Evolutionary conservation across 768 basidiomycete genomes (phyloP).

Genomic region (Exsudoporus frostii): DNA sequence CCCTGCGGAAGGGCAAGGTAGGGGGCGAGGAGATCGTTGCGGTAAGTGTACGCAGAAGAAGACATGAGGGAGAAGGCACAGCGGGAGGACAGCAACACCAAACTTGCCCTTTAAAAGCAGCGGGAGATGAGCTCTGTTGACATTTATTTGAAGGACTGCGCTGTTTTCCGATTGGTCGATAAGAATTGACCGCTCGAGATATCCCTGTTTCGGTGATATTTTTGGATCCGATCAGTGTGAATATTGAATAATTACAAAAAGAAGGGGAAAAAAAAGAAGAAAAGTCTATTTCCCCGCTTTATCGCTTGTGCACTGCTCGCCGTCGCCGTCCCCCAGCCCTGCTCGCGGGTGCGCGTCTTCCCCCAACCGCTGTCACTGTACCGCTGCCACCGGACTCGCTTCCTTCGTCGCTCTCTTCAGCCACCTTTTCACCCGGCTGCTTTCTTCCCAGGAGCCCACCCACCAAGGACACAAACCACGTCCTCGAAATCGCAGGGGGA

Average conservation of each 20-base stretch:
- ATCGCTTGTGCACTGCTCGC: constrained; percentile 50
- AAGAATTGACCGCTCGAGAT: constrained; percentile 9
- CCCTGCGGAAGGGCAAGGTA: constrained; percentile 90
- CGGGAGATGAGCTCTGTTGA: constrained; percentile 19
- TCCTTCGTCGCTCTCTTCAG: constrained; percentile 39
- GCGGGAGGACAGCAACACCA: background rate
- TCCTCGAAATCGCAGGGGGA: constrained; percentile 54
- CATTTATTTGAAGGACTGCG: constrained; percentile 18
- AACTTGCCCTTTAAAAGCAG: constrained; percentile 28
- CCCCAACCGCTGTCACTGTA: constrained; percentile 29
- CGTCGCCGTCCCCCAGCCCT: constrained; percentile 66
- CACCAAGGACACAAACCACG: constrained; percentile 64
- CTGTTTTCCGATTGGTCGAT: constrained; percentile 30
- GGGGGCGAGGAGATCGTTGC: constrained; percentile 83
- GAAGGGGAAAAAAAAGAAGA: background rate
- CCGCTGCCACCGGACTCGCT: constrained; percentile 47
- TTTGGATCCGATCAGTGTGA: background rate
- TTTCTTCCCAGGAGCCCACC: constrained; percentile 17
- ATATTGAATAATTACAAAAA: too few relatives aligned
- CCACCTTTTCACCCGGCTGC: constrained; percentile 21
- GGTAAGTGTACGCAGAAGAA: constrained; percentile 44
- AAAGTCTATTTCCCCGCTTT: constrained; percentile 20
- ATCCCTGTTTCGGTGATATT: background rate
- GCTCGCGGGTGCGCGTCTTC: constrained; percentile 37
- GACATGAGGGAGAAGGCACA: constrained; percentile 17